phyloP scores from a whole-genome alignment of 2,329 filamentous ascomycete species.

The Colletotrichum filicis region DNA sequence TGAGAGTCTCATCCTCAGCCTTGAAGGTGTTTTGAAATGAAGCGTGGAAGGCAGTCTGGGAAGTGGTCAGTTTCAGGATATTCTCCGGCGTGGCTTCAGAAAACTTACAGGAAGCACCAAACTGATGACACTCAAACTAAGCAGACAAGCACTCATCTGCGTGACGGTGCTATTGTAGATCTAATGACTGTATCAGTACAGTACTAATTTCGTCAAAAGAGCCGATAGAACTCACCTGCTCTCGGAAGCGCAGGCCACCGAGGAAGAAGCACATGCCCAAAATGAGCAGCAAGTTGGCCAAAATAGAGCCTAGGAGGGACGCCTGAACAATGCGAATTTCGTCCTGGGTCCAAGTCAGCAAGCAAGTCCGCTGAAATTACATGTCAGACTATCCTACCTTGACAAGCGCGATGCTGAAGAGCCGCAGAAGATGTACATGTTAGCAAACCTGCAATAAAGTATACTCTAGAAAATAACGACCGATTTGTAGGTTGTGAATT shows the following conservation, averaged over 20 bases:
- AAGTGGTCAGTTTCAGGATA: constrained; percentile 44
- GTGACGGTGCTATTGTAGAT: constrained; percentile 96
- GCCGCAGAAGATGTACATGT: constrained; percentile 35
- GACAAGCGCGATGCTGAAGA: constrained; percentile 76
- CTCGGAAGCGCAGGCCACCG: constrained; percentile 85
- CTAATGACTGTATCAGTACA: constrained; percentile 46
- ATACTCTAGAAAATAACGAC: constrained; percentile 37
- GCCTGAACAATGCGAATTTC: constrained; percentile 94
- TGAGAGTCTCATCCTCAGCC: constrained; percentile 78
- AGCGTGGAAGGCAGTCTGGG: constrained; percentile 87
- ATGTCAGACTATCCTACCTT: constrained; percentile 60
- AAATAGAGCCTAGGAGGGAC: constrained; percentile 87
- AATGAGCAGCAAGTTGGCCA: constrained; percentile 89
- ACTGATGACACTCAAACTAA: constrained; percentile 91
- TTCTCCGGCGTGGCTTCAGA: background rate
- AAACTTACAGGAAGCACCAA: constrained; percentile 78
- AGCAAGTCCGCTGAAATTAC: background rate
- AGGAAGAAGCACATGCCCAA: constrained; percentile 92
- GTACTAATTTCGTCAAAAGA: background rate
- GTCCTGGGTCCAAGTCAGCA: constrained; percentile 54
- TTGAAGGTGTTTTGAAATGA: constrained; percentile 74
- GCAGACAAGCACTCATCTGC: constrained; percentile 93
- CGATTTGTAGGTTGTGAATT: constrained; percentile 35
- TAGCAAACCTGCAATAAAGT: constrained; percentile 42
- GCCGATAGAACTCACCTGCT: constrained; percentile 70